phyloP scores from a whole-genome alignment of 73 alveolate genomes.

The Effrenium voratum region DNA sequence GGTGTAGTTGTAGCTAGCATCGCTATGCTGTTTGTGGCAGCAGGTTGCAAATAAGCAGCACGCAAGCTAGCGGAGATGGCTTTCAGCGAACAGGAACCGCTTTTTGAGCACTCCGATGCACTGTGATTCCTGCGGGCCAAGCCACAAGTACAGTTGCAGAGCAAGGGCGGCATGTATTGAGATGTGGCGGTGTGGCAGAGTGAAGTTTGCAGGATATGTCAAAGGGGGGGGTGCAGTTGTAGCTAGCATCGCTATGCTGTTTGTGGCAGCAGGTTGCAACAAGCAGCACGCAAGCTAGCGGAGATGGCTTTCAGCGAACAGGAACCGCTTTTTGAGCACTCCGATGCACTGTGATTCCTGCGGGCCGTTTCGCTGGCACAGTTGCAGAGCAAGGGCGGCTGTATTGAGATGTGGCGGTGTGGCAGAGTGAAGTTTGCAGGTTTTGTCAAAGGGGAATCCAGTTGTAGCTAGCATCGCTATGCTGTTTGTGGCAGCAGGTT shows the following conservation, averaged over 20 bases:
- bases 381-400: neutral
- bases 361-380: constrained; percentile 64
- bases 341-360: constrained; percentile 60
- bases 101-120: no score
- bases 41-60: no score
- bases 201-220: neutral
- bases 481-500: neutral
- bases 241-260: constrained; percentile 79
- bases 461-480: constrained; percentile 39
- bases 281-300: constrained; percentile 68
- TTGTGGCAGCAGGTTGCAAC: constrained; percentile 20
- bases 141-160: no score
- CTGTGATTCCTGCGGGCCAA: no score
- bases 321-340: constrained; percentile 92
- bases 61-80: no score
- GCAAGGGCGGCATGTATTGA: neutral
- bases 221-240: neutral
- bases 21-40: no score
- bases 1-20: neutral
- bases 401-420: neutral
- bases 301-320: constrained; percentile 51
- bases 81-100: no score
- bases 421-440: neutral
- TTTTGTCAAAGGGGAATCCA: no score
- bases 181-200: neutral